These are phyloP conservation scores for Neonectria punicea DNA, from an alignment of 2,329 filamentous ascomycete genomes.

Conservation along the genomic window DNA sequence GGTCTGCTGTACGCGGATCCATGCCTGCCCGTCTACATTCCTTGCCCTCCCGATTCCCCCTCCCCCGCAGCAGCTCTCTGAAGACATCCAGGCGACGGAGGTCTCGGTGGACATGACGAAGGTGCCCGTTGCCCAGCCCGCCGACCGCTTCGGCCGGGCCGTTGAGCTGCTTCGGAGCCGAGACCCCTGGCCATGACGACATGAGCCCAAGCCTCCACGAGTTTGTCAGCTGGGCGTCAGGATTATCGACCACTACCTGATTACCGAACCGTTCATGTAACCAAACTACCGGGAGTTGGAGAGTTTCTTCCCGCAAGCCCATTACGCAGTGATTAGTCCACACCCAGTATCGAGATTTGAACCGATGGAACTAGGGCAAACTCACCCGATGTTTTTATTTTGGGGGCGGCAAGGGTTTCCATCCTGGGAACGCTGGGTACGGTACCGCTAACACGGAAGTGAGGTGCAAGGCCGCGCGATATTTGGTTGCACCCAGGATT, in stretches of 20 bases:
- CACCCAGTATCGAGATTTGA: not conserved
- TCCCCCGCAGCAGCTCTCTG: not conserved
- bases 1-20: not conserved
- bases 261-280: not conserved
- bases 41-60: not conserved
- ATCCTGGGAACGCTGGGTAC: not conserved
- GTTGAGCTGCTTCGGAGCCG: conserved; percentile 17
- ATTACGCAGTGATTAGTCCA: not conserved
- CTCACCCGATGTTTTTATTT: no score
- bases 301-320: not conserved
- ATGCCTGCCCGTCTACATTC: not conserved
- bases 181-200: conserved; percentile 21
- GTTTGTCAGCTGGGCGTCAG: conserved; percentile 22
- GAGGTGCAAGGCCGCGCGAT: not conserved
- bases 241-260: not conserved
- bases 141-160: conserved; percentile 16
- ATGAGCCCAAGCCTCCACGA: not conserved
- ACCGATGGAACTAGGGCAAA: not conserved
- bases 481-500: conserved; percentile 6
- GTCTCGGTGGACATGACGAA: not conserved
- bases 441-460: not conserved
- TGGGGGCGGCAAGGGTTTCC: not conserved
- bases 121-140: not conserved
- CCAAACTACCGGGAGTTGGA: not conserved
- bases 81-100: not conserved